phyloP scores from a whole-genome alignment of 2,329 filamentous ascomycete genomes.

The Exserohilum turcica region DNA sequence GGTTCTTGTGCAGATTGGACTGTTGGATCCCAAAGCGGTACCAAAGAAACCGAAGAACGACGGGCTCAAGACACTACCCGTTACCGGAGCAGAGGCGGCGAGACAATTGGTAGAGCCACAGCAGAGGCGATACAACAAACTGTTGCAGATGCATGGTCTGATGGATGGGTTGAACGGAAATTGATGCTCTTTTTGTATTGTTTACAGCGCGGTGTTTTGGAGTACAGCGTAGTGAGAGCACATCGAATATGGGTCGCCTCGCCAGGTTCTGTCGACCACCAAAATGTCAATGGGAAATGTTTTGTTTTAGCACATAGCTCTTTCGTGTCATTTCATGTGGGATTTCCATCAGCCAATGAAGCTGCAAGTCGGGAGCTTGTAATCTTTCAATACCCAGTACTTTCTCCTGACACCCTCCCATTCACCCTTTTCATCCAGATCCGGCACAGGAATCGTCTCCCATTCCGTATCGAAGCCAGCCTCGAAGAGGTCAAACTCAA shows the following conservation, averaged over 20 bases:
- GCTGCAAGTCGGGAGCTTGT: conserved; percentile 74
- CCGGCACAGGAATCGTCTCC: conserved; percentile 76
- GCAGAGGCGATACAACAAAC: conserved; percentile 49
- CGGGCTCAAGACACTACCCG: conserved; percentile 50
- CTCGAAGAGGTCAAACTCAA: conserved; percentile 87
- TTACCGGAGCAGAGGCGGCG: conserved; percentile 50
- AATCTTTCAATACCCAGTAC: conserved; percentile 87
- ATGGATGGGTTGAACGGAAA: conserved; percentile 35
- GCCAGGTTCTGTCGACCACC: not conserved
- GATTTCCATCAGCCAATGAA: conserved; percentile 65
- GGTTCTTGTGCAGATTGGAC: conserved; percentile 61
- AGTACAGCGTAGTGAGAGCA: not conserved
- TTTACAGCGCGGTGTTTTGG: conserved; percentile 14
- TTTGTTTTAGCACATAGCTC: not conserved
- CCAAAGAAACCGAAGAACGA: conserved; percentile 49
- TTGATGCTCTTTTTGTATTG: conserved; percentile 3
- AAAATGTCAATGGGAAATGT: not conserved
- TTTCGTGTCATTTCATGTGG: not conserved
- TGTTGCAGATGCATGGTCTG: conserved; percentile 45
- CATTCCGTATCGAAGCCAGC: conserved; percentile 89
- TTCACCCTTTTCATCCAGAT: conserved; percentile 71
- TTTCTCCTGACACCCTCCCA: conserved; percentile 88
- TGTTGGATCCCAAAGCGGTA: conserved; percentile 60
- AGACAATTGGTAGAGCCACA: conserved; percentile 50
- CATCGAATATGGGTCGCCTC: not conserved